Evolutionary conservation across 2,329 filamentous ascomycete genomes (phyloP), one percentile per base, ranked within the genome.

Genomic region (Colletotrichum cuscutae): DNA sequence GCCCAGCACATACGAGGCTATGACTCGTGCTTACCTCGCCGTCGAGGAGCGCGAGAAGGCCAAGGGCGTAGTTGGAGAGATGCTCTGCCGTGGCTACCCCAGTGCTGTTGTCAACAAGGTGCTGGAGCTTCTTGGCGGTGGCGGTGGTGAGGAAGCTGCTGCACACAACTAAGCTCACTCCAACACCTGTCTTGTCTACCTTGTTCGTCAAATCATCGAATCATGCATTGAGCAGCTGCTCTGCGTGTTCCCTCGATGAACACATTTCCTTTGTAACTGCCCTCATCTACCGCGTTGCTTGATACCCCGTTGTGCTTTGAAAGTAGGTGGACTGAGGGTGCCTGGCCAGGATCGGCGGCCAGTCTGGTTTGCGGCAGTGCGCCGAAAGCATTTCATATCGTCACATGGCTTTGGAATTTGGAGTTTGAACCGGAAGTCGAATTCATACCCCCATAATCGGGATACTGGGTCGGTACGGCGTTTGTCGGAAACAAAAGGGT

Each of bases 1-100:
- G 86, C 97, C 97, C 4, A 98, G 95, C 86, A 99, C 97, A 5
- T 99, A 99, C 82, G 97, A 99, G 85, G 95, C 96, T 53, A 99
- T 99, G 97, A 98, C 95, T 5, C 90, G 97, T 58, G 97, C 97
- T 1, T 98, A 93, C 84, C 90, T 99, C 67, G 91, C 95, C 12
- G 93, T 93, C 4, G 94, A 97, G 80, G 91, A 97, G 80, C 92
- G 94, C 42, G 89, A 91, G 61, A 88, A 89, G 71, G 97, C 97
- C 52, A 91, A 95, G 84, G 84, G 80, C 12, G 93, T 98, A 15
- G 95, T 98, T 28, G 89, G 93, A 68, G 97, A 99, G 87, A 98
- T 98, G 89, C 87, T 98, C 46, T 92, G 91, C 59, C 90, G 97
- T 70, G 95, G 95, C 52, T 99, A 98, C 80, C 97, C 97, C 59